Conservation (phyloP, 805 yeast species). For the Candida sonorensis region DNA sequence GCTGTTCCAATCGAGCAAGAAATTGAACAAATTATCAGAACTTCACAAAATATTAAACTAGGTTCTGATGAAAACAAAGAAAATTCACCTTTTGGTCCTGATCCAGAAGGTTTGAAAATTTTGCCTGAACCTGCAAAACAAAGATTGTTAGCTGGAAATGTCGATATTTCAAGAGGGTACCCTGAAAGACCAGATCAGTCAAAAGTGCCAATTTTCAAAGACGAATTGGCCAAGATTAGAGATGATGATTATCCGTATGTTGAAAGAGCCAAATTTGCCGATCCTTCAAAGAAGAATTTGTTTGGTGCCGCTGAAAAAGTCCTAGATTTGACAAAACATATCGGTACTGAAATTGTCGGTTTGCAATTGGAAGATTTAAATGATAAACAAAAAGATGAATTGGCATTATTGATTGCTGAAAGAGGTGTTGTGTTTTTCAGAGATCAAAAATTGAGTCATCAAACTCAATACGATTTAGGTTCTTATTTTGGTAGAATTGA, state of each 20-base stretch:
- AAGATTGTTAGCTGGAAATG: conserved; percentile 29
- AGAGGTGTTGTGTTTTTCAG: conserved; percentile 46
- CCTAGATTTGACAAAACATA: conserved; percentile 34
- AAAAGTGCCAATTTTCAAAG: conserved; percentile 31
- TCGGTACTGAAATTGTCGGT: conserved; percentile 46
- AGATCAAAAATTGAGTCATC: conserved; percentile 38
- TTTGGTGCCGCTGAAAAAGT: conserved; percentile 36
- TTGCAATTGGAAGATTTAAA: conserved; percentile 36
- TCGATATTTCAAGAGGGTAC: conserved; percentile 33
- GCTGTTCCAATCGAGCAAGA: neutral
- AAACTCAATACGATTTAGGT: conserved; percentile 38
- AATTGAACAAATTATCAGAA: neutral
- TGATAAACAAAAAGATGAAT: conserved; percentile 39
- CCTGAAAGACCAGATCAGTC: conserved; percentile 31
- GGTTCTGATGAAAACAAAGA: neutral
- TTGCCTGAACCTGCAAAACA: conserved; percentile 23
- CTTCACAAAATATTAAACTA: neutral
- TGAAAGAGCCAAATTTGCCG: conserved; percentile 32
- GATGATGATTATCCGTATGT: conserved; percentile 28
- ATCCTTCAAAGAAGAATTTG: conserved; percentile 35
- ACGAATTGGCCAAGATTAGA: conserved; percentile 33
- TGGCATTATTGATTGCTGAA: conserved; percentile 41
- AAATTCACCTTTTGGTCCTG: conserved; percentile 10
- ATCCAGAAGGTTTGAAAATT: conserved; percentile 20
- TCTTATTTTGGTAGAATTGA: conserved; percentile 40